phyloP scores from a whole-genome alignment of 2,329 filamentous ascomycete species.

The Emergomyces orientalis region DNA sequence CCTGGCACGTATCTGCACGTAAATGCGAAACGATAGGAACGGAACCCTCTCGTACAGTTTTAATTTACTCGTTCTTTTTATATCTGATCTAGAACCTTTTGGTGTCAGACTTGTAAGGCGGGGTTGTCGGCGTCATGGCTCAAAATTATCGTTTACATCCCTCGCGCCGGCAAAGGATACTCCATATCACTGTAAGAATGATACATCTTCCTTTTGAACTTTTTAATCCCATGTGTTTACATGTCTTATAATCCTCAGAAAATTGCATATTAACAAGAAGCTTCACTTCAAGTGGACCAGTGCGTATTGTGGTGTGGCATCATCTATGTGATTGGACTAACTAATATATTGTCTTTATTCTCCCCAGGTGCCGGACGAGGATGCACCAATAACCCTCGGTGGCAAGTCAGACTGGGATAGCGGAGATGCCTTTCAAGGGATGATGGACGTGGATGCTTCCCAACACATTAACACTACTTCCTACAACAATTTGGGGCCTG shows the following conservation, averaged over 20 bases:
- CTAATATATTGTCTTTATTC: not conserved
- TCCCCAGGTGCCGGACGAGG: not conserved
- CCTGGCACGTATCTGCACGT: not conserved
- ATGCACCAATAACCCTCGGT: not conserved
- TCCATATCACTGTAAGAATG: not conserved
- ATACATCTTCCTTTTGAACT: not conserved
- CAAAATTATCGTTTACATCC: not conserved
- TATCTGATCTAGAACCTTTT: slow-evolving; percentile 10
- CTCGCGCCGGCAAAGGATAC: not conserved
- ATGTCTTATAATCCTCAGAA: not conserved
- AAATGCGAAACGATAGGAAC: not conserved
- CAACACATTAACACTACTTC: too few relatives aligned
- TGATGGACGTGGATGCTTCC: slow-evolving; percentile 18
- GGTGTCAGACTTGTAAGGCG: not conserved
- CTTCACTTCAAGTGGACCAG: not conserved
- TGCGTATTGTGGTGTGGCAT: not conserved
- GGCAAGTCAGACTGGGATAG: slow-evolving; percentile 18
- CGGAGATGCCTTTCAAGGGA: slow-evolving; percentile 27
- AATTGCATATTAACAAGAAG: not conserved
- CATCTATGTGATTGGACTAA: not conserved
- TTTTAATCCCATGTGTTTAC: not conserved
- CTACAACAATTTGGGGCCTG: not conserved
- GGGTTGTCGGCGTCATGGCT: not conserved
- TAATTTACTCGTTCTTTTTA: not conserved
- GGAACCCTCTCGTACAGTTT: not conserved